phyloP scores from a whole-genome alignment of 208 protist genomes.

The Polymyxa betae region DNA sequence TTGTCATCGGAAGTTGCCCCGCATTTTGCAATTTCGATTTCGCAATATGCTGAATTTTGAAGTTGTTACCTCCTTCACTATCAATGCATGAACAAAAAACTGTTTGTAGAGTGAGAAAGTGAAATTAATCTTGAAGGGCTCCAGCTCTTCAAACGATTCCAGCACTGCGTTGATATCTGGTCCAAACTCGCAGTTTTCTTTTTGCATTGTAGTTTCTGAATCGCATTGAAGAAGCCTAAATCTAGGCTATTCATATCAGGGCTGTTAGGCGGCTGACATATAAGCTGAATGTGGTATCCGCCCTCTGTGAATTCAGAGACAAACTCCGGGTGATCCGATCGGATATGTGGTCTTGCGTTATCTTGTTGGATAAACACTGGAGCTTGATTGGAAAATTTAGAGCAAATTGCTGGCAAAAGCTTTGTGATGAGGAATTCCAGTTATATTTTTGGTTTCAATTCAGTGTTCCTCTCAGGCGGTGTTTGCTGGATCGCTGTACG shows the following conservation, averaged over 20 bases:
- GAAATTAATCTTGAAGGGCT: not conserved
- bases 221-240: constrained; percentile 31
- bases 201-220: not conserved
- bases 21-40: not conserved
- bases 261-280: constrained; percentile 6
- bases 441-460: too few species aligned
- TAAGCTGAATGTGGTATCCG: not conserved
- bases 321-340: not conserved
- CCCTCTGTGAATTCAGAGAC: not conserved
- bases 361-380: not conserved
- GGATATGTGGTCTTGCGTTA: not conserved
- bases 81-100: not conserved
- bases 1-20: not conserved
- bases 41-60: not conserved
- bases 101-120: not conserved
- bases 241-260: constrained; percentile 30
- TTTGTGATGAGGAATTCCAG: not conserved
- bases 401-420: not conserved
- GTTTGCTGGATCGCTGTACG: too few species aligned
- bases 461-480: too few species aligned
- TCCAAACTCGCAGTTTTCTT: not conserved
- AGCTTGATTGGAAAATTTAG: not conserved
- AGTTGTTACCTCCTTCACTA: not conserved
- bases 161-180: constrained; percentile 8
- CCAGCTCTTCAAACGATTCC: constrained; percentile 3